phyloP scores from a whole-genome alignment of 306 rosid species.

The Bauhinia variegata region DNA sequence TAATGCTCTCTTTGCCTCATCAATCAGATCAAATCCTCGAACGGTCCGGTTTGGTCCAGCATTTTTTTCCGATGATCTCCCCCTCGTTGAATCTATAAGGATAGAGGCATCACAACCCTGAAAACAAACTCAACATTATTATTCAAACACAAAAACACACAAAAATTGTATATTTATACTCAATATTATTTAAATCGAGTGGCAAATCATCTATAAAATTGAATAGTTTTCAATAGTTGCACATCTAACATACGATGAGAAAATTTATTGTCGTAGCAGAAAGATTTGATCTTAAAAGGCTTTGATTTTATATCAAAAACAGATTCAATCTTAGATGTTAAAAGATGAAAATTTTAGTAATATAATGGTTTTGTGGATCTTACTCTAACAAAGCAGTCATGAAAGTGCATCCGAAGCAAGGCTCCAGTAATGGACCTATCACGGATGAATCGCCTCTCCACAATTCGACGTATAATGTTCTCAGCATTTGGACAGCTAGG shows the following conservation, averaged over 20 bases:
- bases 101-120: conserved; percentile 54
- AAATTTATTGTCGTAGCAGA: no score
- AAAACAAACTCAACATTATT: background rate
- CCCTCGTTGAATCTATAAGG: conserved; percentile 29
- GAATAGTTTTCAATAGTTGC: no score
- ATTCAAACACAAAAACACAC: no score
- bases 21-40: conserved; percentile 42
- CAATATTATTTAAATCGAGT: no score
- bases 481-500: conserved; percentile 20
- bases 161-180: background rate
- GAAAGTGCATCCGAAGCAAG: conserved; percentile 26
- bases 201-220: no score
- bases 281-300: no score
- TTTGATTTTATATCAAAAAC: no score
- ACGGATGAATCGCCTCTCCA: background rate
- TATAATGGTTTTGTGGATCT: background rate
- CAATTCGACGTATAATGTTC: background rate
- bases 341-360: background rate
- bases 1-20: conserved; percentile 39
- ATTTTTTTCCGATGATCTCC: conserved; percentile 19
- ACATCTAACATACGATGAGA: no score
- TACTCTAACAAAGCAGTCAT: conserved; percentile 23
- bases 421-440: conserved; percentile 21
- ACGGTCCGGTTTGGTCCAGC: conserved; percentile 38
- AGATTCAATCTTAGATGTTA: no score